Base-by-base conservation (phyloP, 108 stramenopile genomes). In the Seminavis robusta region DNA sequence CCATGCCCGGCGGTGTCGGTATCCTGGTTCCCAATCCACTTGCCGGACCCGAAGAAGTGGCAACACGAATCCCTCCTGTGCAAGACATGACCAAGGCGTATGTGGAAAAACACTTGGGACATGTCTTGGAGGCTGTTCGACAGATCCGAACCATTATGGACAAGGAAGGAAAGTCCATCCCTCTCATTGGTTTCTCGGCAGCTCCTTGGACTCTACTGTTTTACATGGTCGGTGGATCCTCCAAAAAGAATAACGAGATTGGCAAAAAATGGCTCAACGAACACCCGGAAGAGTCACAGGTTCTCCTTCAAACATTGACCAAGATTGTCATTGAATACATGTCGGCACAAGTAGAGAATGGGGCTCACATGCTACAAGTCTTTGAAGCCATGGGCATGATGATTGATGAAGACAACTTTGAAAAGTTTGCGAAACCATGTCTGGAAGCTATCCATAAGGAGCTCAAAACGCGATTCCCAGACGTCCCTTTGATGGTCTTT, bases 351-450 rank as follows among this genome's bases (percentile, higher is more conserved):
- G 90, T 95, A 6, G 92, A 95, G 47, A 77, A 72, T 30, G 94
- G 96, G 15, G 88, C 87, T 1, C 90, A 95, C 58, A 90, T 88
- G 83, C 63, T 91, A 6, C 94, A 94, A 59, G 62, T 97, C 13
- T 97, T 97, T 63, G 96, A 97, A 64, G 96, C 96, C 45, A 95
- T 97, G 96, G 96, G 96, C 37, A 94, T 95, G 88, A 92, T 94
- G 86, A 88, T 89, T 56, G 83, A 83, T 46, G 86, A 83, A 43
- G 69, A 55, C 4, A 73, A 94, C 26, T 97, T 97, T 56, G 48
- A 81, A 15, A 79, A 79, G 19, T 81, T 75, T 61, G 94, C 94
- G 34, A 58, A 94, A 72, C 96, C 96, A 7, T 88, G 85, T 60
- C 71, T 97, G 33, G 47, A 77, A 47, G 69, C 71, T 33, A 87